Conservation (phyloP, 2,329 filamentous ascomycete species). For the Aspergillus tamarii region DNA sequence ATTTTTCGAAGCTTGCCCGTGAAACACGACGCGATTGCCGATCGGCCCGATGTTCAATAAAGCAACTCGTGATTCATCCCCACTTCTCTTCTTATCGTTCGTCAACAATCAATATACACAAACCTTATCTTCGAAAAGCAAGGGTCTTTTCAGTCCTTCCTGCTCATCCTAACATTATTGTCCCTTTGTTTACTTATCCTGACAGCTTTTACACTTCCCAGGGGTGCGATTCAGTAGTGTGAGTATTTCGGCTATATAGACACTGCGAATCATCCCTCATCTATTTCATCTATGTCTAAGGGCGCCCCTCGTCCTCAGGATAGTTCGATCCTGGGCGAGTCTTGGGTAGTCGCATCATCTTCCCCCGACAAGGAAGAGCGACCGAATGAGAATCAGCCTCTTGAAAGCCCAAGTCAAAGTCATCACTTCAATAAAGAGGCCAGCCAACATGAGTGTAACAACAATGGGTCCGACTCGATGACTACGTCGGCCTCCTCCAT, state of each 20-base stretch:
- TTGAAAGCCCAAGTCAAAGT: neutral
- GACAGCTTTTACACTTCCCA: neutral
- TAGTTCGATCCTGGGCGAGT: conserved; percentile 35
- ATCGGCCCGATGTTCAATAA: conserved; percentile 19
- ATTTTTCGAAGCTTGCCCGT: conserved; percentile 15
- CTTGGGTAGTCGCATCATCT: conserved; percentile 40
- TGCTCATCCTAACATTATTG: neutral
- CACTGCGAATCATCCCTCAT: neutral
- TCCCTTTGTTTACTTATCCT: neutral
- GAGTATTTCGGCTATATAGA: neutral
- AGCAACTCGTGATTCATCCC: conserved; percentile 22
- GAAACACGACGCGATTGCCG: conserved; percentile 14
- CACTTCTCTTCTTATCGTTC: conserved; percentile 14
- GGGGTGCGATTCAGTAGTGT: neutral
- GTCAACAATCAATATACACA: conserved; percentile 11
- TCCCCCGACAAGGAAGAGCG: conserved; percentile 18
- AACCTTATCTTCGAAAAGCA: conserved; percentile 2
- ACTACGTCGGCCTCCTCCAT: conserved; percentile 30
- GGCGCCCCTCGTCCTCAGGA: conserved; percentile 3
- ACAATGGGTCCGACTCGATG: conserved; percentile 27
- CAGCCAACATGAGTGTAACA: conserved; percentile 13
- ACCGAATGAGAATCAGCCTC: neutral
- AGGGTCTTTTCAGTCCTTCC: neutral
- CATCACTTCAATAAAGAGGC: conserved; percentile 16
- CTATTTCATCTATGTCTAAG: conserved; percentile 14